phyloP scores from a whole-genome alignment of 345 rosid genomes.

The Syzygium aromaticum region DNA sequence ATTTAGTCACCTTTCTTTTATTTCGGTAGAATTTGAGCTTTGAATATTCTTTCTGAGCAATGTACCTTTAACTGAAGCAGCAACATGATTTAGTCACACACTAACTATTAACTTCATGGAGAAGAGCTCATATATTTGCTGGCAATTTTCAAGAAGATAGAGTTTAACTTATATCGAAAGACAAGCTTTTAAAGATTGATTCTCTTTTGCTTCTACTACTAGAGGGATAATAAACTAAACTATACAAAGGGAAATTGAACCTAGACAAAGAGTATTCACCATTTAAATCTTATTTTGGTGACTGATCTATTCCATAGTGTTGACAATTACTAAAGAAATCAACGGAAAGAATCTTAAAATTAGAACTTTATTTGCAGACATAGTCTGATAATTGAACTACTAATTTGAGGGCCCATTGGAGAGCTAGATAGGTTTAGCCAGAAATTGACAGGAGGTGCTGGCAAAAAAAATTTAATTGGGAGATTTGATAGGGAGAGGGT shows the following conservation, averaged over 20 bases:
- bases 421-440: neutral
- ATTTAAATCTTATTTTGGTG: neutral
- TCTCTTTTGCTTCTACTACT: neutral
- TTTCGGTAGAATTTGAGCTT: neutral
- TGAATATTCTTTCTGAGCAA: neutral
- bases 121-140: neutral
- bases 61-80: neutral
- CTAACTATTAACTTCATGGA: neutral
- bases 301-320: neutral
- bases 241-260: neutral
- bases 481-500: neutral
- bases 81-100: neutral
- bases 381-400: neutral
- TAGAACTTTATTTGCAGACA: neutral
- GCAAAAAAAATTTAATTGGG: neutral
- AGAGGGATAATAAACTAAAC: neutral
- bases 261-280: neutral
- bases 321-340: neutral
- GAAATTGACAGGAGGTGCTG: neutral
- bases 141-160: neutral
- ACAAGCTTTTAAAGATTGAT: neutral
- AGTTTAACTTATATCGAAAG: neutral
- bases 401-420: neutral
- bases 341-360: neutral
- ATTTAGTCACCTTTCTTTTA: neutral